Base-by-base conservation (phyloP, 2,329 filamentous ascomycete species). In the Ophiostoma pallidulum region DNA sequence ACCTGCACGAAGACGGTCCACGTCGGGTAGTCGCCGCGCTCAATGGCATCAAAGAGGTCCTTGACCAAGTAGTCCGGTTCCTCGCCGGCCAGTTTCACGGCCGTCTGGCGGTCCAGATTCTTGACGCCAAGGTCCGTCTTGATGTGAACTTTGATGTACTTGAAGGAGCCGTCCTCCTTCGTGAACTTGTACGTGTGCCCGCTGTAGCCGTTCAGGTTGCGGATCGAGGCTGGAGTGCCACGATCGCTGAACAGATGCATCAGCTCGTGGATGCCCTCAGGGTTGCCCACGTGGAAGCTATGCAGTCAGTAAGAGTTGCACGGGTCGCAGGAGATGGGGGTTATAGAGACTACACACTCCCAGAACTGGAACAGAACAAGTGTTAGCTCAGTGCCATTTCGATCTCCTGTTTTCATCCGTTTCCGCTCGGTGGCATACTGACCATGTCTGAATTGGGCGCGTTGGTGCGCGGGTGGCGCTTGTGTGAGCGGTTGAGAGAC, bases 1-100 rank as follows among this genome's bases (percentile, higher is more conserved):
- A 74, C 65, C 57, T 79, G 74, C 2, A 78, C 58, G 50, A 67
- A 71, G 8, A 75, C 57, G 8, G 68, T 71, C 74, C 75, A 77
- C 4, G 58, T 62, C 0, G 71, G 71, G 44, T 61, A 68, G 18
- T 37, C 18, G 35, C 35, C 35, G n/a, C 18, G 35, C 19, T 37
- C n/a, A 20, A 37, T 37, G 12, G 35, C 35, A 10, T 19, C 18
- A 16, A 37, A 37, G 9, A 37, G 35, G 12, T 37, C 35, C 18
- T 19, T 16, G 35, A 37, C 35, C 7, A 37, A 38, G 22, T 31
- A 8, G 42, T 45, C 42, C 1, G 42, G 42, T 28, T 53, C 40
- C 35, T 41, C 20, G 12, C 48, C 51, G 14, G 46, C 47, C 8
- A 45, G 19, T 31, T 43, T 39, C 22, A 31, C 31, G 35, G 49